These are phyloP conservation scores for Porodaedalea pini DNA, from an alignment of 1,284 basidiomycete genomes.

Conservation along the genomic window DNA sequence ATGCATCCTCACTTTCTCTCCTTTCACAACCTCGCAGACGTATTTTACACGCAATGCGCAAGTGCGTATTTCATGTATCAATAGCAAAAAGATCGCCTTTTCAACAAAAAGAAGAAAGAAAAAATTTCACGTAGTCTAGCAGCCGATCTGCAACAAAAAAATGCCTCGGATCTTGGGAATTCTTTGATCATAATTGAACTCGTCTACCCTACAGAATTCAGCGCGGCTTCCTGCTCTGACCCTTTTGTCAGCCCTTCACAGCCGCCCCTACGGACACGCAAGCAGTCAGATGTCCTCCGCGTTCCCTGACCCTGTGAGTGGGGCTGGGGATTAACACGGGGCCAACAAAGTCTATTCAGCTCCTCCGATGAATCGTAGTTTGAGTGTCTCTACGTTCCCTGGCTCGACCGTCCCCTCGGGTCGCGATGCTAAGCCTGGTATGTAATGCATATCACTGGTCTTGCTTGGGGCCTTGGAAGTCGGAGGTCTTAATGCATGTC, in stretches of 20 bases:
- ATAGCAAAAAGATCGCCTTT: not conserved
- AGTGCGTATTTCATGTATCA: not conserved
- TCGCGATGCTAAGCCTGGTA: not conserved
- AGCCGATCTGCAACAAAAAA: not conserved
- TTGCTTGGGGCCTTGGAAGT: not conserved
- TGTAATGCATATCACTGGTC: not conserved
- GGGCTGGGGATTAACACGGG: not conserved
- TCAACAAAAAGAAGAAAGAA: not conserved
- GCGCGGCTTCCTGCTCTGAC: not conserved
- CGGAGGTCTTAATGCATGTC: not conserved
- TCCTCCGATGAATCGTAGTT: not conserved
- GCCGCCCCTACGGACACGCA: not conserved
- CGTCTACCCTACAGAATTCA: not conserved
- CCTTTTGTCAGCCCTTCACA: too few relatives aligned
- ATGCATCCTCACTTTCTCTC: not conserved
- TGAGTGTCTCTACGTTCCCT: not conserved
- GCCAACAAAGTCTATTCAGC: not conserved
- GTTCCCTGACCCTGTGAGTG: not conserved
- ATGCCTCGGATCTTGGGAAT: constrained; percentile 5
- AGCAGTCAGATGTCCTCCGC: not conserved
- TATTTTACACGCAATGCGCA: not conserved
- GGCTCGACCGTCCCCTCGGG: not conserved
- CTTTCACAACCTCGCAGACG: not conserved
- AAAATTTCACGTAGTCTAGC: not conserved
- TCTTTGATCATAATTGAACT: not conserved